Base-by-base conservation (phyloP, 148 eudicot species). In the Spergularia marina region DNA sequence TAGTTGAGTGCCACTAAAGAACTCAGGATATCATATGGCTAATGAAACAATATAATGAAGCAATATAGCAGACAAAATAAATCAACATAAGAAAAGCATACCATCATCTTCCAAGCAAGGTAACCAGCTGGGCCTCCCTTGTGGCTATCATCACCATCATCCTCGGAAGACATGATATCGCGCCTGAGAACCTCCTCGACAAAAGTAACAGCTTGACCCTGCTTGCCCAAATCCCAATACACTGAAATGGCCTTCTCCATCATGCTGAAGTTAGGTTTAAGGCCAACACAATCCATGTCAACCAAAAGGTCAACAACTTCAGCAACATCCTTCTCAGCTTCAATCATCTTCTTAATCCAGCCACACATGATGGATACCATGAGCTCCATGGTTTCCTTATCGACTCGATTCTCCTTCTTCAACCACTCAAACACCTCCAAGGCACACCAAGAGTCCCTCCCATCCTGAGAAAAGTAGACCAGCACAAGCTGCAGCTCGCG, bases 91-190 rank as follows among this genome's bases (percentile, higher is more conserved):
- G 23, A 39, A 78, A 73, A 70, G 56, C 79, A 79, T 86, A 94
- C 98, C 97, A 91, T 88, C 91, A 91, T 86, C 84, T 91, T 94
- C 98, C 98, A 94, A 65, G 97, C 97, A 80, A 94, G 97, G 76
- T 94, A 94, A 20, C 98, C 98, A 77, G 87, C 80, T 5, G 97
- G 97, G 56, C 97, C 91, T 70, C 91, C 97, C 70, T 87, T 91
- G 72, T 82, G 82, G 47, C 83, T 12, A 68, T 61, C 90, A 53
- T 80, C 84, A 25, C 16, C 68, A 41, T 73, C 83, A 73, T 85
- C 88, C 47, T 87, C 86, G 18, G 72, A 34, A 39, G 78, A 82
- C 12, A 79, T 65, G 51, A 91, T 87, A 60, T 82, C 85, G 58
- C 97, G 82, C 72, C 82, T 82, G 80, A 94, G 78, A 65, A 90